These are phyloP conservation scores for Myrica gale DNA, from an alignment of 306 rosid genomes.

Conservation along the genomic window DNA sequence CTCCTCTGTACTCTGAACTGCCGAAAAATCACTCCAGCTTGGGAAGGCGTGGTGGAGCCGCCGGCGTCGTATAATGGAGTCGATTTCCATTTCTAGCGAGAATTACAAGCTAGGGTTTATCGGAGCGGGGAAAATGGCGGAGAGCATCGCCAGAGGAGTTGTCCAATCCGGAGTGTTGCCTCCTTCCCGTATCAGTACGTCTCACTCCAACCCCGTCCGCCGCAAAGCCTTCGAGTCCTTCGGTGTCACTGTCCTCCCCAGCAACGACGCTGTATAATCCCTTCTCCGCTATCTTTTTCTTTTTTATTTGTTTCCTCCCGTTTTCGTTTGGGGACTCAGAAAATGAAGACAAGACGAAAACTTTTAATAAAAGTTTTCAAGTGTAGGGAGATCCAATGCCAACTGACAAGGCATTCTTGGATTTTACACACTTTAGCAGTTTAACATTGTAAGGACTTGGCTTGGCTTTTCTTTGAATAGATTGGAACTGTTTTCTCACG, in stretches of 20 bases:
- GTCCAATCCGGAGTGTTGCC: conserved; percentile 67
- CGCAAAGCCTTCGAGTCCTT: conserved; percentile 50
- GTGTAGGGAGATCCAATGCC: no score
- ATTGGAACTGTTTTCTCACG: not conserved
- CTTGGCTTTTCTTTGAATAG: no score
- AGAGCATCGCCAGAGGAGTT: conserved; percentile 77
- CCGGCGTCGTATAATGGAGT: conserved; percentile 43
- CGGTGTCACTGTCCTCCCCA: conserved; percentile 45
- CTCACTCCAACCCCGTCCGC: conserved; percentile 49
- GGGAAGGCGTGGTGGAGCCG: not conserved
- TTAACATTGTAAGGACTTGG: no score
- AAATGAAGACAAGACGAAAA: no score
- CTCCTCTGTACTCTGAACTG: not conserved
- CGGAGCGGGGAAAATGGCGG: conserved; percentile 99
- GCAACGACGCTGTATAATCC: conserved; percentile 50
- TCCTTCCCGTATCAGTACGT: conserved; percentile 65
- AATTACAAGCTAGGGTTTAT: conserved; percentile 72
- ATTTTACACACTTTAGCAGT: no score
- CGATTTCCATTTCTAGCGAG: conserved; percentile 55
- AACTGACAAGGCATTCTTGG: no score
- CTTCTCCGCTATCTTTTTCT: not conserved
- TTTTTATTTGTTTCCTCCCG: not conserved
- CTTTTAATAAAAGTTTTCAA: no score
- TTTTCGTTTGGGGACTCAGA: no score
- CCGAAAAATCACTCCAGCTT: not conserved